Conservation (phyloP, 305 asterid species). For the Fraxinus angustifolia region DNA sequence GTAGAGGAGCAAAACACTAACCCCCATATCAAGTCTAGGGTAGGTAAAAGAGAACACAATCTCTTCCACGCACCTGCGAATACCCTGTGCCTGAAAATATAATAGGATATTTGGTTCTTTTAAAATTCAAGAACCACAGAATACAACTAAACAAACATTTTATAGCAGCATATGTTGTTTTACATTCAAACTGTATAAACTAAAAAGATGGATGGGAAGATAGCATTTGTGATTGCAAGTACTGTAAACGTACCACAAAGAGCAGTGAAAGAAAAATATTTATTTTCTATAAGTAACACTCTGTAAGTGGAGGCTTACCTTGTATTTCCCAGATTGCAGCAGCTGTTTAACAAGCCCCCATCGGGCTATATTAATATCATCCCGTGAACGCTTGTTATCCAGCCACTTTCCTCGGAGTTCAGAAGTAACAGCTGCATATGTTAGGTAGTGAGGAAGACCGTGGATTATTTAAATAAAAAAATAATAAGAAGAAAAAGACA, state of each 20-base stretch:
- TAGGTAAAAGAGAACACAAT: constrained; percentile 77
- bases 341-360: constrained; percentile 71
- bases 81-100: constrained; percentile 48
- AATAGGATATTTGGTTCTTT: constrained; percentile 10
- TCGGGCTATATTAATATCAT: constrained; percentile 59
- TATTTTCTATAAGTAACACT: constrained; percentile 9
- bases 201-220: not conserved
- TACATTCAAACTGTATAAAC: constrained; percentile 1
- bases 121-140: not conserved
- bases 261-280: constrained; percentile 7
- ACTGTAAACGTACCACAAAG: not conserved
- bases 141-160: not conserved
- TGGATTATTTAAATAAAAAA: constrained; percentile 12
- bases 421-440: constrained; percentile 66
- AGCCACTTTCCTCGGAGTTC: constrained; percentile 80
- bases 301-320: constrained; percentile 40
- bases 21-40: constrained; percentile 96
- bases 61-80: constrained; percentile 80
- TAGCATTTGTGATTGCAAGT: not conserved
- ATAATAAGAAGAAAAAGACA: constrained; percentile 11
- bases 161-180: not conserved
- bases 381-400: constrained; percentile 65
- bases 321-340: constrained; percentile 71
- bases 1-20: constrained; percentile 26
- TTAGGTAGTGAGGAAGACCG: constrained; percentile 18